Percentiles rank a stretch among this genome's conserved stretches.
phyloP scores from a whole-genome alignment of 2,329 filamentous ascomycete species.

The Microdochium bolleyi region DNA sequence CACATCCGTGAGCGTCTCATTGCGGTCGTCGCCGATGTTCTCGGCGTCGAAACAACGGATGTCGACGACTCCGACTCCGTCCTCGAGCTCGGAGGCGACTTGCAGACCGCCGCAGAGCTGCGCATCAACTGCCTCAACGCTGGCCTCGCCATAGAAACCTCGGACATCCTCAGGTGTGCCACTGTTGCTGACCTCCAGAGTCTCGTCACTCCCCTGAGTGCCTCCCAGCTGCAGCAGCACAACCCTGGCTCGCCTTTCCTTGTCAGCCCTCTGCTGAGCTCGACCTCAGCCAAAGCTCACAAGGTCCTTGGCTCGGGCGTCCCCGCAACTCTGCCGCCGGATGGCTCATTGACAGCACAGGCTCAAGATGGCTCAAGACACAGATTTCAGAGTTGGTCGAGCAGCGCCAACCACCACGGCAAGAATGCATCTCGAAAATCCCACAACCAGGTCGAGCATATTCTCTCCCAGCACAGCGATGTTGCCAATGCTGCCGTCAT shows the following conservation, averaged over 20 bases:
- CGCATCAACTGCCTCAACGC: slow-evolving; percentile 23
- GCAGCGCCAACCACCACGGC: slow-evolving; percentile 4
- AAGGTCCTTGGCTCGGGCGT: background rate
- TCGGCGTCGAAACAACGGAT: slow-evolving; percentile 20
- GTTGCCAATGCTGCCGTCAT: slow-evolving; percentile 34
- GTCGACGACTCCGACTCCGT: slow-evolving; percentile 34
- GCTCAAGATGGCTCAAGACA: slow-evolving; percentile 1
- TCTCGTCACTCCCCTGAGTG: slow-evolving; percentile 23
- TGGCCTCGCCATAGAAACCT: slow-evolving; percentile 24
- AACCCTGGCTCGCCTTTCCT: slow-evolving; percentile 5
- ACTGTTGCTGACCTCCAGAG: slow-evolving; percentile 37
- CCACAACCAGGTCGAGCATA: slow-evolving; percentile 25
- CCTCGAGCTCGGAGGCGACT: slow-evolving; percentile 32
- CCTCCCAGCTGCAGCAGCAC: slow-evolving; percentile 4
- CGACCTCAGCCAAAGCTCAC: background rate
- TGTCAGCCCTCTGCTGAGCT: slow-evolving; percentile 12
- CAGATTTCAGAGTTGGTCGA: background rate
- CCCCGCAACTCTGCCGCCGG: slow-evolving; percentile 6
- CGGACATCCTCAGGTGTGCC: slow-evolving; percentile 32
- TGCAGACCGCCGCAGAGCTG: slow-evolving; percentile 22
- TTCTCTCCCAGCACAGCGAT: slow-evolving; percentile 28
- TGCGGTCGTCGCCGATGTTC: slow-evolving; percentile 24
- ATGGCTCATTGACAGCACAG: slow-evolving; percentile 12
- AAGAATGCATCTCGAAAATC: slow-evolving; percentile 13
- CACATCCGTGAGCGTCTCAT: slow-evolving; percentile 21